A percentile compares a stretch with the other conserved stretches of the same genome.
phyloP scores from a whole-genome alignment of 306 rosid genomes.

The Sindora glabra region DNA sequence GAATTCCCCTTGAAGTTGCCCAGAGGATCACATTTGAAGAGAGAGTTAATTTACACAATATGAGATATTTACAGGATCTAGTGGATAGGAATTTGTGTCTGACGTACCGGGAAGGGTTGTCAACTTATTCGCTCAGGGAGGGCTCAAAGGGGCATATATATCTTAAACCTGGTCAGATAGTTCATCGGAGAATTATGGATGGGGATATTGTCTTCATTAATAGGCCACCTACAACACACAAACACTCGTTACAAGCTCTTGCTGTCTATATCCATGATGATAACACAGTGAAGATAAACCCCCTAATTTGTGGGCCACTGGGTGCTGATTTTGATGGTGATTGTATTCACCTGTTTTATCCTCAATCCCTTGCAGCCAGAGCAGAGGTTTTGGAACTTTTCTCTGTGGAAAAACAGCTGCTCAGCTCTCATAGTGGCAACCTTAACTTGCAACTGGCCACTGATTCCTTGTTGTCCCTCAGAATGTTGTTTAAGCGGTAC shows the following conservation, averaged over 20 bases:
- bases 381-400: conserved; percentile 93
- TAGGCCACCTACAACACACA: conserved; percentile 93
- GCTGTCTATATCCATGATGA: conserved; percentile 80
- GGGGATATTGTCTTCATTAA: conserved; percentile 89
- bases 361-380: conserved; percentile 84
- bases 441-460: conserved; percentile 64
- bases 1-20: conserved; percentile 79
- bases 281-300: conserved; percentile 84
- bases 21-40: conserved; percentile 83
- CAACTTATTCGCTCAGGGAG: conserved; percentile 79
- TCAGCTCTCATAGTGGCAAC: conserved; percentile 88
- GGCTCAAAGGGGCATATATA: conserved; percentile 83
- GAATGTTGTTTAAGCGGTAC: conserved; percentile 42
- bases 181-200: conserved; percentile 86
- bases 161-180: conserved; percentile 72
- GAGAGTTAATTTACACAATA: conserved; percentile 64
- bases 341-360: conserved; percentile 83
- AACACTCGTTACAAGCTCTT: conserved; percentile 89
- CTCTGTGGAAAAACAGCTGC: conserved; percentile 79
- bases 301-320: conserved; percentile 89
- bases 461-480: conserved; percentile 70
- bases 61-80: conserved; percentile 58
- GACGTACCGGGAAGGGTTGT: conserved; percentile 60
- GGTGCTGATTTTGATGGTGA: conserved; percentile 97
- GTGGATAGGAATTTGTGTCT: conserved; percentile 77